These are phyloP conservation scores for Leucocoprinus birnbaumii DNA, from an alignment of 768 basidiomycete genomes.

Conservation along the genomic window DNA sequence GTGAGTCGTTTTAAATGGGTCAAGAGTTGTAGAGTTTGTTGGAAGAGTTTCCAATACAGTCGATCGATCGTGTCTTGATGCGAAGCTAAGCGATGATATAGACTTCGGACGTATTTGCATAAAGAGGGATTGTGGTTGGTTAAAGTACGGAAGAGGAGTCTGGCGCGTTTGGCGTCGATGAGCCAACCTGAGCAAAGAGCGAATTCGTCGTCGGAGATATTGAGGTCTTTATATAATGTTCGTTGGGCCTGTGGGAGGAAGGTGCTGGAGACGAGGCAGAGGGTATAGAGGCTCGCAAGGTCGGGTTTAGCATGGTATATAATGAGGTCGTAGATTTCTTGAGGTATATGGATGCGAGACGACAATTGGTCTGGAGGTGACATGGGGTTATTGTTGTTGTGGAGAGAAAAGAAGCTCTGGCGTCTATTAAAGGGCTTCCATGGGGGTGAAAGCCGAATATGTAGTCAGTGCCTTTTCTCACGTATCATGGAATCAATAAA, in stretches of 20 bases:
- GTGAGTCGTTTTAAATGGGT: background rate
- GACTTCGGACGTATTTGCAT: background rate
- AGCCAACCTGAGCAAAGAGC: constrained; percentile 1
- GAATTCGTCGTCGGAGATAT: background rate
- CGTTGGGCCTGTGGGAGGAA: background rate
- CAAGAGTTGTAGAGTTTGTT: background rate
- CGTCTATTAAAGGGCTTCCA: no score
- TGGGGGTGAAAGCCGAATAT: no score
- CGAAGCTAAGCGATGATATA: background rate
- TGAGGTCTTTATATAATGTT: background rate
- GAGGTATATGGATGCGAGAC: background rate
- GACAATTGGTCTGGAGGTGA: background rate
- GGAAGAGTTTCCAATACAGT: background rate
- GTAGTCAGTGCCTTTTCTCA: no score
- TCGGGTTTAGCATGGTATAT: background rate
- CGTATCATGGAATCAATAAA: constrained; percentile 54
- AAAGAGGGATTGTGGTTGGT: background rate
- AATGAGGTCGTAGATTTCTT: background rate
- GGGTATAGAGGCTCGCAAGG: background rate
- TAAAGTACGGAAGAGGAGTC: background rate
- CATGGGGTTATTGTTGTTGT: background rate
- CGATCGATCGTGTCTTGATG: background rate
- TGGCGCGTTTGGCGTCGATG: background rate
- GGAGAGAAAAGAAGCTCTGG: background rate
- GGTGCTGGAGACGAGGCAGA: constrained; percentile 4